Evolutionary conservation across 768 basidiomycete genomes (phyloP), one percentile per base, ranked within the genome.

Genomic region (Neoboletus brunneissimus): DNA sequence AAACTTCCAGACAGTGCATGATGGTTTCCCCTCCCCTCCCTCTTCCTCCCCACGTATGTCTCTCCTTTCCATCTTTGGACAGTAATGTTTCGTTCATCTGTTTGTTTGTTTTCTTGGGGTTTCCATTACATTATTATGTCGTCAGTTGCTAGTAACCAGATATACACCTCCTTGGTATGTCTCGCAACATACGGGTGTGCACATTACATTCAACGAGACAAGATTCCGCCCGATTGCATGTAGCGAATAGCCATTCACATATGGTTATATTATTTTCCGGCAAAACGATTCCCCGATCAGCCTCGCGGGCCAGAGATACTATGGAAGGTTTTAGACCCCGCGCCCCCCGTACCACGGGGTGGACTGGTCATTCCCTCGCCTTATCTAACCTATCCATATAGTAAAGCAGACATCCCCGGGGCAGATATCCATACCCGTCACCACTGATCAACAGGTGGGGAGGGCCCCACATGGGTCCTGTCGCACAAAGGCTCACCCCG

Each of bases 1-100:
- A 73, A 72, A 48, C 47, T 5, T 16, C n/a, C 29, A 5, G 54
- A 46, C 18, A 45, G 10, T 32, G 60, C 58, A 45, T 65, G 51
- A 64, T 44, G 6, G 6, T 20, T 20, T 12, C 20, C 20, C 27
- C 1, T 27, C 27, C 18, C 7, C 1, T 27, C 27, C 18, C 7
- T 27, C 42, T 32, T n/a, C 38, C 16, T n/a, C 16, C n/a, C 15
- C 18, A 10, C 11, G 29, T 25, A 15, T 23, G 3, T 18, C 8
- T 23, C 8, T 1, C 20, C 49, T n/a, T 32, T 4, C 31, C 15
- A 34, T 20, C n/a, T 31, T 7, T 10, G 16, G 45, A 29, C 18
- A 22, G 2, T 11, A 12, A 18, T 4, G 4, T 32, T 48, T 32
- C 10, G 18, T 25, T n/a, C 5, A 5, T 44, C 15, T 6, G 13